A percentile compares a stretch with the other conserved stretches of the same genome.
Evolutionary conservation across 108 stramenopile genomes (phyloP).

Genomic region (Conticribra guillardii): DNA sequence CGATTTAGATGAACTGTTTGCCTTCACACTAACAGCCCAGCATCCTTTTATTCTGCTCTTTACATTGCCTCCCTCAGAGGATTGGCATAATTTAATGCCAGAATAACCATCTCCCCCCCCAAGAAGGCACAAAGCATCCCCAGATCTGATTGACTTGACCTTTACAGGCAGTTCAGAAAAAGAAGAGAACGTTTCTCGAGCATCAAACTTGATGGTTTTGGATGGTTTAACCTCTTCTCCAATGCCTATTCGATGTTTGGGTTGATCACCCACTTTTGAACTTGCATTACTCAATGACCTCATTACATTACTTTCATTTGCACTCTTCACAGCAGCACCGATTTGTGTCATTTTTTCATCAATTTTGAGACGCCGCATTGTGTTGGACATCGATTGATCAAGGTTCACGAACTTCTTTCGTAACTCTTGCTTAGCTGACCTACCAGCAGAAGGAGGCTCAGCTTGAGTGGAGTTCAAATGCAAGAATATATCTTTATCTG

Average conservation of each 20-base stretch:
- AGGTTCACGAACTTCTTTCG: conserved; percentile 24
- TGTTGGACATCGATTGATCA: conserved; percentile 29
- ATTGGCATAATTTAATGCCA: not conserved
- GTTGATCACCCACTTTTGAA: conserved; percentile 12
- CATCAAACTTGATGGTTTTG: conserved; percentile 45
- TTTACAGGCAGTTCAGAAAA: conserved; percentile 33
- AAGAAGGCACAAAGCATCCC: conserved; percentile 4
- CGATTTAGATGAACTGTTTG: too few relatives aligned
- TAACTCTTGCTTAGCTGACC: conserved; percentile 10
- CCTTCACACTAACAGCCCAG: not conserved
- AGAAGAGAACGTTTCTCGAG: conserved; percentile 39
- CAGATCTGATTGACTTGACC: conserved; percentile 30
- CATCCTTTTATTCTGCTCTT: not conserved
- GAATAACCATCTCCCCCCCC: too few relatives aligned
- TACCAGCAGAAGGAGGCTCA: not conserved
- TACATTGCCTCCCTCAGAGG: not conserved
- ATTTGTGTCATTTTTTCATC: conserved; percentile 41
- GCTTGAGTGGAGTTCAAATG: not conserved
- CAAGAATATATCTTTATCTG: not conserved
- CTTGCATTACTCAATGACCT: conserved; percentile 16
- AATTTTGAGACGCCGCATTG: conserved; percentile 40
- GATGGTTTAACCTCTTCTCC: conserved; percentile 13
- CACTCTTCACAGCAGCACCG: conserved; percentile 37
- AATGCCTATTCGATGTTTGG: conserved; percentile 18
- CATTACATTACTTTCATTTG: conserved; percentile 20